Conservation (phyloP, 2,329 filamentous ascomycete genomes). For the Exophiala dermatitidis region DNA sequence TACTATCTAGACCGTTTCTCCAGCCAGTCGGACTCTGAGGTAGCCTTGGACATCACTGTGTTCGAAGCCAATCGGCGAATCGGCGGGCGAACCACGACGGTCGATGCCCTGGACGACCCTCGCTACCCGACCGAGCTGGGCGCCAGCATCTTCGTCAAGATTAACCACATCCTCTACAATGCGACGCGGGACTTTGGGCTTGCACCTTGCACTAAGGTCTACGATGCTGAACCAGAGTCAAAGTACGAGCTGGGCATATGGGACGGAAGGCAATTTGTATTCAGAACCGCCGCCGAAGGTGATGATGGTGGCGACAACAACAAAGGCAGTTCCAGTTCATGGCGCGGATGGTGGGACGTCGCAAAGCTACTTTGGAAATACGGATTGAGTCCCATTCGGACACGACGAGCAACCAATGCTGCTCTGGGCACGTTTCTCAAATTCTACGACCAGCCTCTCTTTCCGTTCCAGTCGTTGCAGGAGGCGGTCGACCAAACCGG, state of each 20-base stretch:
- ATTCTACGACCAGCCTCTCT: constrained; percentile 73
- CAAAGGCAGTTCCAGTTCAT: constrained; percentile 6
- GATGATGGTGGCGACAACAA: constrained; percentile 30
- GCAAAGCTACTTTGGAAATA: constrained; percentile 80
- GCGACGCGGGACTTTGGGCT: constrained; percentile 68
- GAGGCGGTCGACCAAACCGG: constrained; percentile 60
- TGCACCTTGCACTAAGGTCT: constrained; percentile 42
- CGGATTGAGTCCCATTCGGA: constrained; percentile 67
- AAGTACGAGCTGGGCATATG: constrained; percentile 64
- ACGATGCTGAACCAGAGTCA: constrained; percentile 42
- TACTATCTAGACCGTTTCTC: constrained; percentile 73
- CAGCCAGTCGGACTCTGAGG: constrained; percentile 44
- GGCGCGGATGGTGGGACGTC: constrained; percentile 65
- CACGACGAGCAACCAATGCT: constrained; percentile 62
- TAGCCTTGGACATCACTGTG: constrained; percentile 70
- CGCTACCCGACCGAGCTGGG: constrained; percentile 71
- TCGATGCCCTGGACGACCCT: constrained; percentile 65
- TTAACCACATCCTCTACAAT: constrained; percentile 74
- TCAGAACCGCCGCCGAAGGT: constrained; percentile 52
- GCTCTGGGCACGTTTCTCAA: constrained; percentile 67
- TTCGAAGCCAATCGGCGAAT: constrained; percentile 74
- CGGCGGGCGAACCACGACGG: constrained; percentile 80
- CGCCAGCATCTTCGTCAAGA: constrained; percentile 81
- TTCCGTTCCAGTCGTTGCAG: constrained; percentile 75
- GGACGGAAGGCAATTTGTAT: constrained; percentile 71